Conservation (phyloP, 371 early-diverging fungal species). For the Syncephalastrum sp. region DNA sequence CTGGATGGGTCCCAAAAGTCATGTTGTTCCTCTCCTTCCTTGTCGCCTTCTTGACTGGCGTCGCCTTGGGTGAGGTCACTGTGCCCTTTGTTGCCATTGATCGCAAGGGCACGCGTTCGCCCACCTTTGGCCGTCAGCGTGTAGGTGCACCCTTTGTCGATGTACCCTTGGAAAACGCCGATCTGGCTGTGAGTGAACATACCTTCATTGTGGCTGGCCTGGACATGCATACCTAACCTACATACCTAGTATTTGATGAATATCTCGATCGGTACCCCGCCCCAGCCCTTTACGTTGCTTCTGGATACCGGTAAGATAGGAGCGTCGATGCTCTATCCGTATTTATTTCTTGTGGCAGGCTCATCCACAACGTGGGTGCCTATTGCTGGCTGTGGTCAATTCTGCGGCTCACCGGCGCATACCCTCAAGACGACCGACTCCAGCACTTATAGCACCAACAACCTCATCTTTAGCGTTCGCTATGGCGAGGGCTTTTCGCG, state of each 20-base stretch:
- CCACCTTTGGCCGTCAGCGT: constrained; percentile 5
- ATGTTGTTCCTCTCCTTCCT: no score
- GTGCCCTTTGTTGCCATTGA: constrained; percentile 14
- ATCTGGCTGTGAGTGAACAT: constrained; percentile 16
- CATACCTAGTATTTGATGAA: constrained; percentile 36
- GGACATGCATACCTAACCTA: not conserved
- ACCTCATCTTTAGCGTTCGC: constrained; percentile 28
- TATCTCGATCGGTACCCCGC: constrained; percentile 39
- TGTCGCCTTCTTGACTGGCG: no score
- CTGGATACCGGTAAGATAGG: constrained; percentile 31
- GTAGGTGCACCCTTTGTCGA: constrained; percentile 5
- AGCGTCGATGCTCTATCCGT: not conserved
- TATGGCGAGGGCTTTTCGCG: constrained; percentile 44
- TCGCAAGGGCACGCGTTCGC: constrained; percentile 12
- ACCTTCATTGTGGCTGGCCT: not conserved
- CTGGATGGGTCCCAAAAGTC: no score
- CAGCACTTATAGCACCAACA: constrained; percentile 14
- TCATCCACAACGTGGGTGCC: constrained; percentile 52
- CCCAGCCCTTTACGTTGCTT: constrained; percentile 40
- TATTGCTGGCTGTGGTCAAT: constrained; percentile 24
- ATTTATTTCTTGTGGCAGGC: constrained; percentile 10
- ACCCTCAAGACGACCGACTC: constrained; percentile 22
- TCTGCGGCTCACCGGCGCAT: constrained; percentile 37
- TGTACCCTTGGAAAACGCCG: constrained; percentile 19
- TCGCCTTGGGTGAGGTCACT: constrained; percentile 2